A percentile compares a stretch with the other conserved stretches of the same genome.
Conservation (phyloP, 75 land plant species). For the Cryptomeria japonica region DNA sequence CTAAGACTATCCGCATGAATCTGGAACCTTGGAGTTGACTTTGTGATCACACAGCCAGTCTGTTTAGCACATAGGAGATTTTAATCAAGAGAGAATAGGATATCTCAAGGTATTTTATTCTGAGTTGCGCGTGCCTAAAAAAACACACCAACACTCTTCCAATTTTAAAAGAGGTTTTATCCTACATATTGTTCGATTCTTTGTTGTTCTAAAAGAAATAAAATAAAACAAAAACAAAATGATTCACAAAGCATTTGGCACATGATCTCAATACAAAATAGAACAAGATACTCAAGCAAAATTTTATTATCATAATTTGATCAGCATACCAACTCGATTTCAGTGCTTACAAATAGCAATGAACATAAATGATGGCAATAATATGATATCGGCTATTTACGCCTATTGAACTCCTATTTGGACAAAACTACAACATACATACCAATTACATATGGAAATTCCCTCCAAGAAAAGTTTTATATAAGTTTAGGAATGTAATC, state of each 20-base stretch:
- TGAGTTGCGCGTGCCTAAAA: too few relatives aligned
- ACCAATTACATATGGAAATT: background rate
- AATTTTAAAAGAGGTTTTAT: too few relatives aligned
- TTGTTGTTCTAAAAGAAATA: background rate
- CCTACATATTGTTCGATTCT: too few relatives aligned
- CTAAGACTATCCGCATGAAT: too few relatives aligned
- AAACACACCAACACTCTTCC: too few relatives aligned
- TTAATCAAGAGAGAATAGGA: too few relatives aligned
- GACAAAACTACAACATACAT: background rate
- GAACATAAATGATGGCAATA: background rate
- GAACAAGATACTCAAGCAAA: background rate
- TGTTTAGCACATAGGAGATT: too few relatives aligned
- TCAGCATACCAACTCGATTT: background rate
- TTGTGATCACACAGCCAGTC: too few relatives aligned
- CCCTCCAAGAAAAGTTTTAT: background rate
- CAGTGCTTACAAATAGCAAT: background rate
- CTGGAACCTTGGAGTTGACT: too few relatives aligned
- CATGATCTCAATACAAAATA: background rate
- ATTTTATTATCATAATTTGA: background rate
- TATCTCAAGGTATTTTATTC: too few relatives aligned
- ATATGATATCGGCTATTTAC: background rate
- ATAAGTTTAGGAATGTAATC: background rate
- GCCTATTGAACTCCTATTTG: background rate
- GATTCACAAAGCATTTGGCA: background rate
- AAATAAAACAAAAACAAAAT: background rate